Percentiles rank a stretch among this genome's conserved stretches.
phyloP scores from a whole-genome alignment of 495 filamentous ascomycete species.

The Durotheca rogersii region DNA sequence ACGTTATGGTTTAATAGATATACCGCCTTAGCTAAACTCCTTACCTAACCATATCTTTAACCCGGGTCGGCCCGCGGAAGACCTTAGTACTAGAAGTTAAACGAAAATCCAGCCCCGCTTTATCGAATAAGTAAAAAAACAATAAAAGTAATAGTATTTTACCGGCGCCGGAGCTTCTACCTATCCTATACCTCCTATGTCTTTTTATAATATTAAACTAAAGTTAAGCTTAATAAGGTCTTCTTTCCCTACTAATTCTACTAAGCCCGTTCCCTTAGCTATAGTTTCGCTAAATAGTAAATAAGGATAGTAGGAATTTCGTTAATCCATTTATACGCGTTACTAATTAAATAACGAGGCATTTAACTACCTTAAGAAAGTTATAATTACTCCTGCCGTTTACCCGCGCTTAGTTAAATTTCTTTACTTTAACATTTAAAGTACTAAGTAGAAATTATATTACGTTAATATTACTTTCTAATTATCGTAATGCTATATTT shows the following conservation, averaged over 20 bases:
- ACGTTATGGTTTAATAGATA: conserved; percentile 64
- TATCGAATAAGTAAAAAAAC: conserved; percentile 78
- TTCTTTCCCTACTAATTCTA: conserved; percentile 15
- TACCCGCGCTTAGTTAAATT: conserved; percentile 57
- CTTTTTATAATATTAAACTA: conserved; percentile 78
- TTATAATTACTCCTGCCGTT: conserved; percentile 64
- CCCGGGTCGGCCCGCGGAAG: conserved; percentile 64
- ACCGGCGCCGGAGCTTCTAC: conserved; percentile 65
- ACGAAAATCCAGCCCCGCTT: conserved; percentile 67
- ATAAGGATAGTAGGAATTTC: conserved; percentile 46
- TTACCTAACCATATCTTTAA: conserved; percentile 74
- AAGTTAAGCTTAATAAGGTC: conserved; percentile 59
- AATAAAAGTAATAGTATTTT: conserved; percentile 75
- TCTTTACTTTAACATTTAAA: conserved; percentile 61
- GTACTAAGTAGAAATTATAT: conserved; percentile 62
- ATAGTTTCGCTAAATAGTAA: conserved; percentile 46
- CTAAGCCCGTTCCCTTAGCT: conserved; percentile 40
- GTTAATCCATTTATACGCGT: conserved; percentile 46
- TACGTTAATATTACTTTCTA: conserved; percentile 51
- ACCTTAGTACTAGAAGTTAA: conserved; percentile 70
- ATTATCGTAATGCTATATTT: conserved; percentile 57
- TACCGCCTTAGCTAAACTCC: conserved; percentile 65
- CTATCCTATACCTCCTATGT: conserved; percentile 76
- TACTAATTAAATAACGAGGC: conserved; percentile 56
- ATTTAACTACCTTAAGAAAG: conserved; percentile 75